Percentiles rank a stretch among this genome's conserved stretches.
Evolutionary conservation across 192 early-diverging fungal genomes (phyloP).

Genomic region (Obelidium mucronatum): DNA sequence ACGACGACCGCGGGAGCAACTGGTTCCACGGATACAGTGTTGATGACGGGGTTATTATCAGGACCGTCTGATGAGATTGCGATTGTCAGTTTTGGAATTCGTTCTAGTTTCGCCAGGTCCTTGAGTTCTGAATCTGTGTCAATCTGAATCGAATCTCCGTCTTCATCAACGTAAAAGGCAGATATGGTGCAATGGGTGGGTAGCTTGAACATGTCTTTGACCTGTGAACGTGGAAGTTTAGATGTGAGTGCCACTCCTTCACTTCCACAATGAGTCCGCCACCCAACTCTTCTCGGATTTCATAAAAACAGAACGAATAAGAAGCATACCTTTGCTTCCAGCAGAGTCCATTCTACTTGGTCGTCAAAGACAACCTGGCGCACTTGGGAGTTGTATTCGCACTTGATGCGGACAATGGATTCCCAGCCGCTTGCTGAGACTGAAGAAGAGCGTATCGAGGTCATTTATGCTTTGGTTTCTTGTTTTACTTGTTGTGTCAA

Average conservation of each 20-base stretch:
- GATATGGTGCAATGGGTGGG: neutral
- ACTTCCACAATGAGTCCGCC: neutral
- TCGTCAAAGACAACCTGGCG: slow-evolving; percentile 23
- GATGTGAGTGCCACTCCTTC: neutral
- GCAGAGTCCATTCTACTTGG: neutral
- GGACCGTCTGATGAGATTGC: neutral
- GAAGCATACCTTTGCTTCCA: slow-evolving; percentile 1
- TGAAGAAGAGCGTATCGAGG: neutral
- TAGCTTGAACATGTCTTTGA: neutral
- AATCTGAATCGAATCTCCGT: slow-evolving; percentile 22
- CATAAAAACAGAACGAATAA: neutral
- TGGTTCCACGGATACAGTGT: neutral
- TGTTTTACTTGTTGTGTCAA: neutral
- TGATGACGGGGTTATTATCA: neutral
- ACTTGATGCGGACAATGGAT: slow-evolving; percentile 13
- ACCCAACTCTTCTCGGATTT: neutral
- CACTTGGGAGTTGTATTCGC: neutral
- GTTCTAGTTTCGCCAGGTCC: neutral
- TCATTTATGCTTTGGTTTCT: no score
- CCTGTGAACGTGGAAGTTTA: neutral
- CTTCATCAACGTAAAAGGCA: slow-evolving; percentile 27
- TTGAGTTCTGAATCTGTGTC: neutral
- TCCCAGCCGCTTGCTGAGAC: slow-evolving; percentile 1
- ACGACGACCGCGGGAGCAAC: neutral
- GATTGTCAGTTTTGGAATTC: slow-evolving; percentile 8